Evolutionary conservation across 1,284 basidiomycete genomes (phyloP), one percentile per base, ranked within the genome.

Genomic region (Takashimella tepidaria): DNA sequence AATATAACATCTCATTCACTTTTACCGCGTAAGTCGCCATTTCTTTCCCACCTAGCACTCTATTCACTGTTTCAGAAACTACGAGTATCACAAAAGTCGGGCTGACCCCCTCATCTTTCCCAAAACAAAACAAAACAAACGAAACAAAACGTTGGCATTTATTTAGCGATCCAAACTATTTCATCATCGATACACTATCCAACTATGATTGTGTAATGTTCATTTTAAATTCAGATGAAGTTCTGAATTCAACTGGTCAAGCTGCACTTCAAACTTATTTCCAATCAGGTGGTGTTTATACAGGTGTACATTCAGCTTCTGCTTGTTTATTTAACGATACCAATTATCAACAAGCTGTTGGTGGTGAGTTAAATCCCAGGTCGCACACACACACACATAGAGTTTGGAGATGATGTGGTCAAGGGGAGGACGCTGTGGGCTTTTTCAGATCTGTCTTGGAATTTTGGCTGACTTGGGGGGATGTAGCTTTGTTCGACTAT

Each of bases 401-500:
- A n/a, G n/a, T n/a, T n/a, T n/a, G n/a, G n/a, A n/a, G n/a, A n/a
- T n/a, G n/a, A n/a, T n/a, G n/a, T n/a, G n/a, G n/a, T n/a, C n/a
- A n/a, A n/a, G n/a, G n/a, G n/a, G n/a, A n/a, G n/a, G n/a, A n/a
- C n/a, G n/a, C n/a, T n/a, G n/a, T n/a, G n/a, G n/a, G n/a, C n/a
- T n/a, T n/a, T n/a, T n/a, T n/a, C n/a, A n/a, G n/a, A n/a, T n/a
- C n/a, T n/a, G n/a, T n/a, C n/a, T n/a, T n/a, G n/a, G n/a, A n/a
- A n/a, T n/a, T n/a, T n/a, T n/a, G n/a, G n/a, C n/a, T n/a, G n/a
- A n/a, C n/a, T n/a, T n/a, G n/a, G n/a, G n/a, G n/a, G n/a, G n/a
- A n/a, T n/a, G n/a, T 46, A 72, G 84, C 87, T 3, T 80, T 79
- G 56, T 89, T 89, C 64, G 86, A 88, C 70, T 87, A 87, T 68